Evolutionary conservation across 2,329 filamentous ascomycete genomes (phyloP), one percentile per base, ranked within the genome.

Genomic region (Pseudogymnoascus sp.): DNA sequence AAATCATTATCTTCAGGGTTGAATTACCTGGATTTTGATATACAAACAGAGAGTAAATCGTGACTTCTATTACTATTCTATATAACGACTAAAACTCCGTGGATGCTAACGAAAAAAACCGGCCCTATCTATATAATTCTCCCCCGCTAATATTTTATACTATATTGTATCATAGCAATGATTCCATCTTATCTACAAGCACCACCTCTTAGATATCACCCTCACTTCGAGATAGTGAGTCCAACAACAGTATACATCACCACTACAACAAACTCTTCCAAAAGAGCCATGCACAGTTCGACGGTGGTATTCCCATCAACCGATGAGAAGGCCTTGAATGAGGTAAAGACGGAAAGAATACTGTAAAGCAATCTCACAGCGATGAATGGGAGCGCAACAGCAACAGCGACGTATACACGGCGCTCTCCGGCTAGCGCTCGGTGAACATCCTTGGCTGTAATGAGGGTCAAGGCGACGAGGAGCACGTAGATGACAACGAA

Each of bases 251-350:
- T 65, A 44, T 73, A 72, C 10, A 72, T 66, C 23, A 70, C 56
- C 26, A 73, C 71, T 23, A 73, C 67, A 3, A 71, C 17, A 42
- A 74, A 70, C 61, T 75, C 74, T 59, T 73, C 71, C 2, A 73
- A 10, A 0, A 72, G 64, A 37, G 68, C 68, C 72, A 74, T 74
- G 44, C 71, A 69, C 5, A 74, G 50, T 44, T 69, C 66, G 6
- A 72, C 67, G 7, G 70, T 68, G 6, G 68, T 63, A 53, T 70
- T 72, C 2, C 69, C 70, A 1, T 62, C 61, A 4, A 65, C 37
- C 7, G 70, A 59, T 2, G 65, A 70, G 64, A 74, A 75, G 0
- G 65, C 64, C 0, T 61, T n/a, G n/a, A 65, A 60, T 17, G 68
- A 64, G 3, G 35, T 61, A 60, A 75, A 76, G 17, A 68, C 62